phyloP scores from a whole-genome alignment of 2,329 filamentous ascomycete genomes.

The Tolypocladium endophyticum region DNA sequence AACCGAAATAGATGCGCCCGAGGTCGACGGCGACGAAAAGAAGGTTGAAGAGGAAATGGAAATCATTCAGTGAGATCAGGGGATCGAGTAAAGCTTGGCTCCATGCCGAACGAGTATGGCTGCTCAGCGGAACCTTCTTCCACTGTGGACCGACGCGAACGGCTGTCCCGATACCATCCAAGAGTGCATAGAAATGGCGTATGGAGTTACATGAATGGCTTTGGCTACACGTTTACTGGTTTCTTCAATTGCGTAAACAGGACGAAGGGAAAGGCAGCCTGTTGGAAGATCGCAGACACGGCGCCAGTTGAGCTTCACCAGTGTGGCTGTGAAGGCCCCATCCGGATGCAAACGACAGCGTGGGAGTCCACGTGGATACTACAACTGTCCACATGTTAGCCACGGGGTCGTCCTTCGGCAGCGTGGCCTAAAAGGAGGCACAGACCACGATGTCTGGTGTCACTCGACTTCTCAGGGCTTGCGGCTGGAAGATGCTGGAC shows the following conservation, averaged over 20 bases:
- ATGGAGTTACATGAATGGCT: neutral
- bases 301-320: neutral
- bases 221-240: neutral
- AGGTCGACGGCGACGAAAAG: neutral
- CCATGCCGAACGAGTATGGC: neutral
- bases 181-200: neutral
- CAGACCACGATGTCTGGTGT: neutral
- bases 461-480: neutral
- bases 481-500: neutral
- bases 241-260: neutral
- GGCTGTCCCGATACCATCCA: neutral
- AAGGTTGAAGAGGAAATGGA: constrained; percentile 10
- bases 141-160: neutral
- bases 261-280: neutral
- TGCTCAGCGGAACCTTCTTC: neutral
- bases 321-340: neutral
- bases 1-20: constrained; percentile 9
- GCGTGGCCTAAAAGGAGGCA: neutral
- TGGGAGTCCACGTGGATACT: neutral
- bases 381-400: neutral
- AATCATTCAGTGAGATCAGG: constrained; percentile 6
- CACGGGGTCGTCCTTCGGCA: neutral
- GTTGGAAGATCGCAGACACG: neutral
- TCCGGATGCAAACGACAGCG: neutral
- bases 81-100: too few species aligned